phyloP scores from a whole-genome alignment of 805 yeast genomes.

The Ogataea thermomethanolica region DNA sequence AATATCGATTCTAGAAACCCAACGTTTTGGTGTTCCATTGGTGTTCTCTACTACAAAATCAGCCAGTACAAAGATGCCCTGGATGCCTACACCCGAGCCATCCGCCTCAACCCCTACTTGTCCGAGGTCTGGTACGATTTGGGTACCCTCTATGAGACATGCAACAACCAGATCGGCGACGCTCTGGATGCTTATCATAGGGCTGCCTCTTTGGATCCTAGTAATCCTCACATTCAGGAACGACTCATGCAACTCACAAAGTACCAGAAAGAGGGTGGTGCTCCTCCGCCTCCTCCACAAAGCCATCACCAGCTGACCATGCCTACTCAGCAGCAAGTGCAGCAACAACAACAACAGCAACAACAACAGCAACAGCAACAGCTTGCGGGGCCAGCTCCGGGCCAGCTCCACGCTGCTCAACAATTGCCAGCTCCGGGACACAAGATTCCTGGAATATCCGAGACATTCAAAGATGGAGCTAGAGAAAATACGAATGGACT shows the following conservation, averaged over 20 bases:
- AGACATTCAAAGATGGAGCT: background rate
- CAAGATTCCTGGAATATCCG: background rate
- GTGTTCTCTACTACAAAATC: constrained; percentile 94
- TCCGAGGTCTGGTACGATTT: constrained; percentile 98
- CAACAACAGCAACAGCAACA: constrained; percentile 33
- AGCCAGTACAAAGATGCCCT: constrained; percentile 95
- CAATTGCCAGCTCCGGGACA: constrained; percentile 20
- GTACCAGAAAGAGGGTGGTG: constrained; percentile 66
- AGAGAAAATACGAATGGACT: constrained; percentile 1
- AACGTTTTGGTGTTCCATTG: constrained; percentile 95
- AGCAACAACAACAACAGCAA: constrained; percentile 34
- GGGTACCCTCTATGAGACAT: constrained; percentile 94
- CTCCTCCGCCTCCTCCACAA: constrained; percentile 50
- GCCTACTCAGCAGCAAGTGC: constrained; percentile 38
- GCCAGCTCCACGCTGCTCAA: constrained; percentile 29
- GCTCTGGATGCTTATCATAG: constrained; percentile 96
- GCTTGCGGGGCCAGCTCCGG: constrained; percentile 28
- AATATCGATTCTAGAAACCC: constrained; percentile 96
- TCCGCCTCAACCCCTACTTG: constrained; percentile 90
- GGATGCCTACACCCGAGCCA: constrained; percentile 96
- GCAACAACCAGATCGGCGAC: constrained; percentile 91
- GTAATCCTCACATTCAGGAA: constrained; percentile 89
- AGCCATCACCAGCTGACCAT: constrained; percentile 52
- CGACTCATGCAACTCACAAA: constrained; percentile 81
- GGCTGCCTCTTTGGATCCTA: constrained; percentile 93